A percentile compares a stretch with the other conserved stretches of the same genome.
phyloP scores from a whole-genome alignment of 148 eudicot species.

The Hydrangea macrophylla region DNA sequence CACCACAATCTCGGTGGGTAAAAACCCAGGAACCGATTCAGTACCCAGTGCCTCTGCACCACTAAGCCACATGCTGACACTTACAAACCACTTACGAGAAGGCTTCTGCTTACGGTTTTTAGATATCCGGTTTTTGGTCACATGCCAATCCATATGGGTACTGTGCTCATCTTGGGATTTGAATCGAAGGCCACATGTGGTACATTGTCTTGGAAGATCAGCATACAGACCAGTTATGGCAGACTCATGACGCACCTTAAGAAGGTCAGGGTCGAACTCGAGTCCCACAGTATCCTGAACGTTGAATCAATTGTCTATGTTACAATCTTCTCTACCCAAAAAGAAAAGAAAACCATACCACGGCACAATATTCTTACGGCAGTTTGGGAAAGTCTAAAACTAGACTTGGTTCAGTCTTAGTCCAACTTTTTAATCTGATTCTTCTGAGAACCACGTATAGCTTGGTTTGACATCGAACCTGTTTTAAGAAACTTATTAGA shows the following conservation, averaged over 20 bases:
- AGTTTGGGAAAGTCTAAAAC: too few relatives aligned
- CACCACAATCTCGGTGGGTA: slow-evolving; percentile 56
- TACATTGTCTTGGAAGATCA: slow-evolving; percentile 92
- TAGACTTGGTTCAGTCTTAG: too few relatives aligned
- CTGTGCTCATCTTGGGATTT: slow-evolving; percentile 89
- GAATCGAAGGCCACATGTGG: slow-evolving; percentile 87
- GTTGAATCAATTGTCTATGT: background rate
- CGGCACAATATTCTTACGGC: background rate
- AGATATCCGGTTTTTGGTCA: slow-evolving; percentile 69
- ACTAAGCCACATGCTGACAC: slow-evolving; percentile 82
- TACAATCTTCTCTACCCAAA: background rate
- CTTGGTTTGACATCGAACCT: too few relatives aligned
- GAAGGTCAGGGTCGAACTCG: slow-evolving; percentile 75
- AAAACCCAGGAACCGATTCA: slow-evolving; percentile 77
- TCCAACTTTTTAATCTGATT: too few relatives aligned
- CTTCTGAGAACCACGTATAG: too few relatives aligned
- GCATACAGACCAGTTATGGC: slow-evolving; percentile 66
- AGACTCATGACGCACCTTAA: slow-evolving; percentile 78
- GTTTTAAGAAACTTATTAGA: too few relatives aligned
- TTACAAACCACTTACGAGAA: slow-evolving; percentile 95
- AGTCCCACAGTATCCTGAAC: slow-evolving; percentile 76
- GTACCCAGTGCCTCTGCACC: slow-evolving; percentile 83
- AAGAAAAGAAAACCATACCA: background rate
- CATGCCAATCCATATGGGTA: slow-evolving; percentile 99
- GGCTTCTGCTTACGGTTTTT: slow-evolving; percentile 86